Evolutionary conservation across 2,329 filamentous ascomycete genomes (phyloP).

Genomic region (Microsporum canis): DNA sequence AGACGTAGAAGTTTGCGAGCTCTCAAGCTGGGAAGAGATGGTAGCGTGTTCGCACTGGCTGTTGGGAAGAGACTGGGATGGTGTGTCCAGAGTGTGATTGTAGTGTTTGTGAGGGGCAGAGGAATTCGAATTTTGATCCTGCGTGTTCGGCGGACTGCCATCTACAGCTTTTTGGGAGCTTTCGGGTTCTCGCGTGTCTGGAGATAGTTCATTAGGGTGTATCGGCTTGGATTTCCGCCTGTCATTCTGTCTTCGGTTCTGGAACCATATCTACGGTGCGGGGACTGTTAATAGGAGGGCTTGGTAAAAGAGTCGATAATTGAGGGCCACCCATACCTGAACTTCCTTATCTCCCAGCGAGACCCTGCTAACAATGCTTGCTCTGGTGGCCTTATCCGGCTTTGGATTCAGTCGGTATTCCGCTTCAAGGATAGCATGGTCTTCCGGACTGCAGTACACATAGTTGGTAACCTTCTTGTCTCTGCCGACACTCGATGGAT

Average conservation of each 20-base stretch:
- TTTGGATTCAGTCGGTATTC: constrained; percentile 79
- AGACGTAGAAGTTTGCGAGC: constrained; percentile 1
- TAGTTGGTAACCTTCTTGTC: constrained; percentile 7
- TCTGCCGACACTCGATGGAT: neutral
- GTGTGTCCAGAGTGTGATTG: neutral
- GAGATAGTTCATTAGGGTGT: neutral
- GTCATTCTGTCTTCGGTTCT: constrained; percentile 88
- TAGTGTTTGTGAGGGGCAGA: neutral
- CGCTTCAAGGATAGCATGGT: constrained; percentile 77
- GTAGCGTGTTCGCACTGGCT: neutral
- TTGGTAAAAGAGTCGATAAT: neutral
- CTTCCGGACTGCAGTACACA: constrained; percentile 55
- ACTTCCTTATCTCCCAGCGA: constrained; percentile 91
- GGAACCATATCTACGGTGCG: constrained; percentile 76
- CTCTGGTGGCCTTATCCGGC: constrained; percentile 78
- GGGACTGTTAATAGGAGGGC: neutral
- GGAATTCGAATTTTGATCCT: neutral
- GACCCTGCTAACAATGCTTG: constrained; percentile 72
- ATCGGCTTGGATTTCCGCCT: constrained; percentile 70
- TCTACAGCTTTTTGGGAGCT: neutral
- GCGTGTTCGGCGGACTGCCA: neutral
- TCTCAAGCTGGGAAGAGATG: neutral
- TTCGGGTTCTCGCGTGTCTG: neutral
- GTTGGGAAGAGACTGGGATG: neutral
- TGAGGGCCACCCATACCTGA: constrained; percentile 54